Conservation (phyloP, 2,329 filamentous ascomycete species). For the Setomelanomma holmii region DNA sequence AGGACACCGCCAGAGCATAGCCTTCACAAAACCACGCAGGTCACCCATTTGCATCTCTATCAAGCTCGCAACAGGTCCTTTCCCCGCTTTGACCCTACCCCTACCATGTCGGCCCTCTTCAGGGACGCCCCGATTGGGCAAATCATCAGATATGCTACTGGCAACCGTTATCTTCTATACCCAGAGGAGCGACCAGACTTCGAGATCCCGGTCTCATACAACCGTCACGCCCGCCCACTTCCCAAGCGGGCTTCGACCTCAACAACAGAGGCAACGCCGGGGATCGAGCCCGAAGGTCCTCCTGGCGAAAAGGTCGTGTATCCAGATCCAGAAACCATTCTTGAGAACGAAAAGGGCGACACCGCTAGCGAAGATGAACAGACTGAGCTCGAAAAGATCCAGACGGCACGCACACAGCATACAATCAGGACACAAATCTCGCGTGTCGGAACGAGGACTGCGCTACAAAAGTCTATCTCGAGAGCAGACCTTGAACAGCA, state of each 20-base stretch:
- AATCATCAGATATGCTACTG: constrained; percentile 62
- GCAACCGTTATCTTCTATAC: constrained; percentile 62
- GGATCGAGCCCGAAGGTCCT: constrained; percentile 23
- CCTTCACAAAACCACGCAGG: background rate
- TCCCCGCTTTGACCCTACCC: background rate
- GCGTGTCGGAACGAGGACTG: constrained; percentile 46
- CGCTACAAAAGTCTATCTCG: constrained; percentile 45
- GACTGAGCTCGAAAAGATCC: constrained; percentile 44
- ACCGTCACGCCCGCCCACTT: constrained; percentile 17
- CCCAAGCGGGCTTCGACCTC: constrained; percentile 20
- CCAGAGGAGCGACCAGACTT: constrained; percentile 67
- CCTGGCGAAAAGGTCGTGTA: constrained; percentile 32
- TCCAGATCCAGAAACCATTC: constrained; percentile 30
- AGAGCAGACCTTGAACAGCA: constrained; percentile 51
- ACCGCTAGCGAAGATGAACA: constrained; percentile 21
- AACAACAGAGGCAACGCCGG: constrained; percentile 5
- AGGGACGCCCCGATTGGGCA: constrained; percentile 67
- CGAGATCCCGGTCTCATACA: constrained; percentile 56
- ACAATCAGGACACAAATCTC: constrained; percentile 40
- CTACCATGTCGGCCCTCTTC: constrained; percentile 50
- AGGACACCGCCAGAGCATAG: too few species aligned
- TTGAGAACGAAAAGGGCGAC: constrained; percentile 35
- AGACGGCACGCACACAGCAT: constrained; percentile 34
- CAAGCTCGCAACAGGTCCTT: too few species aligned
- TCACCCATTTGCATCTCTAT: background rate